Evolutionary conservation across 805 yeast species (phyloP), one percentile per base, ranked within the genome.

Genomic region (Starmerella ratchasimensis): DNA sequence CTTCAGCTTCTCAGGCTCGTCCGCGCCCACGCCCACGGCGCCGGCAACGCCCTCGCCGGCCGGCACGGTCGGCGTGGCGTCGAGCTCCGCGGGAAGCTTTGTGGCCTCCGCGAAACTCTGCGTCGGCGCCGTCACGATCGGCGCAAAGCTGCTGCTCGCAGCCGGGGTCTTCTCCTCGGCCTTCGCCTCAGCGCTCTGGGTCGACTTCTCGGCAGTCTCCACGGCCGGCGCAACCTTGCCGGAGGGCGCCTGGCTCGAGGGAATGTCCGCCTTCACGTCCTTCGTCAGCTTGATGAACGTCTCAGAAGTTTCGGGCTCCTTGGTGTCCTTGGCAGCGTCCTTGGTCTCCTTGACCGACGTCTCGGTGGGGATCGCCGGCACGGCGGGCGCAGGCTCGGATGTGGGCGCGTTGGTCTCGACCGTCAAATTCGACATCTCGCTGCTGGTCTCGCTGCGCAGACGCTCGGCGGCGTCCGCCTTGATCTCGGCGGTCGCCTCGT

Each of bases 101-200:
- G n/a, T n/a, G n/a, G n/a, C n/a, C 35, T 34, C 25, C 37, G 8
- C 11, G 11, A 23, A 9, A 11, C 15, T 26, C 15, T 13, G 28
- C 41, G 14, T 41, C 46, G 33, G 44, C 42, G 38, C 34, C 38
- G 28, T 42, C 51, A 26, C 42, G 47, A 33, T 38, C 38, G 16
- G 42, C 52, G 20, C 46, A 35, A 17, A 37, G 45, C 24, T 36
- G 36, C 18, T 38, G 42, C 16, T n/a, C 26, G 26, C 25, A n/a
- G 11, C 3, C 16, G n/a, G 14, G 30, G 30, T 36, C 16, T 41
- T 36, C 26, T 34, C 37, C 15, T 33, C 39, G 23, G 36, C 33
- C n/a, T 35, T 29, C 20, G 29, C 15, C 28, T 27, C 29, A 8
- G 34, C 36, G 15, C 22, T 24, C 5, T 10, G 15, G 14, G 19